These are phyloP conservation scores for Afroboletus lepidellus DNA, from an alignment of 1,284 basidiomycete genomes.

Conservation along the genomic window DNA sequence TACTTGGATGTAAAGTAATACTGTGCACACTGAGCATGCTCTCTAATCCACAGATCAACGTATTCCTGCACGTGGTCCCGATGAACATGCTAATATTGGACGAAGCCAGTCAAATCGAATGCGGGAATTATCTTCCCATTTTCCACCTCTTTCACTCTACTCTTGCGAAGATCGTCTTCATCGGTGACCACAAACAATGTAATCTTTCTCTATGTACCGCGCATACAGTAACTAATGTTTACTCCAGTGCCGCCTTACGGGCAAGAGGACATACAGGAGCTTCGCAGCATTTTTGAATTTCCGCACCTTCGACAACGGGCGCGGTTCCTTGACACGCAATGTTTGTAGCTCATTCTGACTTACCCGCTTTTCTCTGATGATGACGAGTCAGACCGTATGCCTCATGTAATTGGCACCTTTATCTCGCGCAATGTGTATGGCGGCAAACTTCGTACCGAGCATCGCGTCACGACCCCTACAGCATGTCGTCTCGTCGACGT, in stretches of 20 bases:
- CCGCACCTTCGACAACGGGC: constrained; percentile 36
- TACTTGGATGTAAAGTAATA: constrained; percentile 51
- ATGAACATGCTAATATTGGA: constrained; percentile 55
- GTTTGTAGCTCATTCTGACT: constrained; percentile 30
- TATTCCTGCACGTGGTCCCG: constrained; percentile 42
- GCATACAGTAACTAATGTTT: constrained; percentile 1
- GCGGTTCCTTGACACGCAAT: constrained; percentile 43
- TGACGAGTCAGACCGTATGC: constrained; percentile 48
- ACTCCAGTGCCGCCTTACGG: constrained; percentile 49
- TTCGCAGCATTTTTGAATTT: constrained; percentile 48
- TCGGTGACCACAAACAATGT: constrained; percentile 79
- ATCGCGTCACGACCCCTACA: constrained; percentile 3
- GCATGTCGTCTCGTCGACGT: constrained; percentile 33
- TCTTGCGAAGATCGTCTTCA: constrained; percentile 63
- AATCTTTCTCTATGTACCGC: constrained; percentile 20
- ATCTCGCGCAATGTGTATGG: constrained; percentile 48
- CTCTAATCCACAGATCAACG: constrained; percentile 30
- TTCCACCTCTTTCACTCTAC: constrained; percentile 43
- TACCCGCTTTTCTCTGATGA: background rate
- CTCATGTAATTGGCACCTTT: constrained; percentile 44
- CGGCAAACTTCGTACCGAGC: constrained; percentile 23
- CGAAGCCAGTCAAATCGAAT: constrained; percentile 66
- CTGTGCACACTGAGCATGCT: constrained; percentile 54
- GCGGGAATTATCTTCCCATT: constrained; percentile 57
- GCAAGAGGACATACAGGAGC: constrained; percentile 38